Base-by-base conservation (phyloP, 805 yeast genomes). In the Tetrapisispora iriomotensis region DNA sequence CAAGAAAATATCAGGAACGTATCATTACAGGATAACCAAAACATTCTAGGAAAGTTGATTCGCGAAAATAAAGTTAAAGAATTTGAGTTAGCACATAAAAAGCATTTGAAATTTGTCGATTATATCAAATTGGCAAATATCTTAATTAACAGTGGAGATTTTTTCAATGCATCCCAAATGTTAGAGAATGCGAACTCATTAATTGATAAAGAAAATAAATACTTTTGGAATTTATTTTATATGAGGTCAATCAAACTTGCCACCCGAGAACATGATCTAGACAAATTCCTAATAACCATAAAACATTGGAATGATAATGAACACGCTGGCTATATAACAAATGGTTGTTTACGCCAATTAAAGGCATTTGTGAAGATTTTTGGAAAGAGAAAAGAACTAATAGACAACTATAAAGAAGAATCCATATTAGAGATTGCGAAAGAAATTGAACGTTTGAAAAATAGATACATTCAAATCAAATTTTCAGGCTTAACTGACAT, bases 271-370 rank as follows among this genome's bases (percentile, higher is more conserved):
- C 36, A 45, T 23, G 44, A 50, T 21, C 22, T 42, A 6, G 43
- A 34, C 8, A 33, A 36, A 3, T 54, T 54, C 32, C 27, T 42
- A 4, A n/a, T 29, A 13, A 19, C 38, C 4, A 34, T 58, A 14
- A 40, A 33, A 19, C 53, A 54, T n/a, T 58, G 62, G 61, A 47
- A 52, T 36, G 13, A n/a, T 8, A 54, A 54, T 34, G 12, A 26
- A 1, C 29, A 34, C 3, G 58, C 57, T 4, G 36, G 34, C 19
- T 40, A 42, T 27, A 35, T 54, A 6, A 37, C 51, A 1, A 51
- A 44, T n/a, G 51, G 45, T 13, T 29, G 42, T 14, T 41, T 56
- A 9, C 42, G 57, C n/a, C 47, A 46, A 26, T 32, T 55, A n/a
- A 56, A 49, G 31, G 46, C 47, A 2, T 49, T 33, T 34, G 17